Evolutionary conservation across 768 basidiomycete genomes (phyloP), one percentile per base, ranked within the genome.

Genomic region (Amanita rubescens): DNA sequence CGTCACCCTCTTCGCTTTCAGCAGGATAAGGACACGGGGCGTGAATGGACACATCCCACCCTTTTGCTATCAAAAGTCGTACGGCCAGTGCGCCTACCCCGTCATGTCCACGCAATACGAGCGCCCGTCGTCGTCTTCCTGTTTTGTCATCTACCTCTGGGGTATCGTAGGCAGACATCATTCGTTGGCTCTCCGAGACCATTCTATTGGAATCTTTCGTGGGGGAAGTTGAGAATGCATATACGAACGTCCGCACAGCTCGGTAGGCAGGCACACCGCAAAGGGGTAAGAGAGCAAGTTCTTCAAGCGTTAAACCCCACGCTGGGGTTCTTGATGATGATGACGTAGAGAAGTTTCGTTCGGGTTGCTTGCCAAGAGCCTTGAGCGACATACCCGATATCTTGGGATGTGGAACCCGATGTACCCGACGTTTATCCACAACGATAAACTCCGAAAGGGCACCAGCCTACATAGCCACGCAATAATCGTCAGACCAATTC

Each of bases 361-460:
- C 43, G 22, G 61, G 51, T 9, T 59, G 39, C 30, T 60, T 9
- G 61, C 58, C 6, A 22, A 45, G 47, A 15, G 52, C 38, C 41
- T 42, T 53, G 37, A 38, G 46, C 19, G 53, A 48, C 44, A 48
- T 49, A 17, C 17, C 22, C 57, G 57, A 20, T 60, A 66, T 69
- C 14, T 72, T 69, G 27, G 84, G 85, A 58, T 84, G 77, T 0
- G 90, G 87, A 8, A 86, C 79, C 14, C 86, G 78, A 56, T 85
- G 80, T 1, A 94, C 68, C 12, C 88, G 80, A 61, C 84, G 86
- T 25, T 88, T 81, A 62, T 95, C 90, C 20, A 85, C 77, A 22
- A 90, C 74, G 55, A 95, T 80, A 70, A 91, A 95, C 68, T 96
- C 90, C n/a, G 90, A 77, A 19, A 95, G 75, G 5, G 89, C 89